Percentiles rank a stretch among this genome's conserved stretches.
Conservation (phyloP, 2,329 filamentous ascomycete species). For the Hypoxylon sp. region DNA sequence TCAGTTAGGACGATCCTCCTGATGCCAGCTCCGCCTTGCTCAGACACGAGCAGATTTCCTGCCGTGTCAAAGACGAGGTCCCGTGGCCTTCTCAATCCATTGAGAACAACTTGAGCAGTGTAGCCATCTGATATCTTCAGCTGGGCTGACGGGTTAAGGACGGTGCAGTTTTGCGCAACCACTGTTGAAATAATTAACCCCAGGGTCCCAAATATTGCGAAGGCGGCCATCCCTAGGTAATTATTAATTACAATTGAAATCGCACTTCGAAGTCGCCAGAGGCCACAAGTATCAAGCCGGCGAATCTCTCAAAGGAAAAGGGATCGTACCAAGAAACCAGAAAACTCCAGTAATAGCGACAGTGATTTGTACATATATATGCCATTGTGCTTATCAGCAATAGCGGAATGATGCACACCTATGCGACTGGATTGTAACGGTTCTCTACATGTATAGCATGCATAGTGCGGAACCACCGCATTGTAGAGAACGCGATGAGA, state of each 20-base stretch:
- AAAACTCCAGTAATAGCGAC: not conserved
- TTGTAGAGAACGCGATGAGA: not conserved
- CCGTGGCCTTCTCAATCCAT: conserved; percentile 53
- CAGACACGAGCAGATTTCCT: conserved; percentile 58
- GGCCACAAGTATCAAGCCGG: not conserved
- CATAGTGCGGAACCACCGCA: conserved; percentile 4
- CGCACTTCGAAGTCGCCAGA: not conserved
- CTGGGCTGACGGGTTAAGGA: conserved; percentile 26
- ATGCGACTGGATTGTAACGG: conserved; percentile 7
- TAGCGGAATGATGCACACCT: not conserved
- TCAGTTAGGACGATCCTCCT: conserved; percentile 55
- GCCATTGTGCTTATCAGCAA: not conserved
- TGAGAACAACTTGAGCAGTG: conserved; percentile 40
- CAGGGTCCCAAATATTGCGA: conserved; percentile 20
- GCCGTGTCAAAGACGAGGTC: conserved; percentile 55
- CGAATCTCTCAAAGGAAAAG: not conserved
- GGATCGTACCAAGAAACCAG: not conserved
- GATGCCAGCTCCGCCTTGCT: conserved; percentile 53
- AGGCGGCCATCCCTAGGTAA: conserved; percentile 17
- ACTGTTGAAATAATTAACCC: conserved; percentile 30
- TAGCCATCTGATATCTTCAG: conserved; percentile 40
- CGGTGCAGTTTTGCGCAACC: conserved; percentile 34
- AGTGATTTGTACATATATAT: conserved; percentile 2
- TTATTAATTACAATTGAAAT: not conserved
- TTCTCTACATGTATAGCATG: not conserved